A percentile compares a stretch with the other conserved stretches of the same genome.
Conservation (phyloP, 106 monocot species). For the Narthecium ossifragum region DNA sequence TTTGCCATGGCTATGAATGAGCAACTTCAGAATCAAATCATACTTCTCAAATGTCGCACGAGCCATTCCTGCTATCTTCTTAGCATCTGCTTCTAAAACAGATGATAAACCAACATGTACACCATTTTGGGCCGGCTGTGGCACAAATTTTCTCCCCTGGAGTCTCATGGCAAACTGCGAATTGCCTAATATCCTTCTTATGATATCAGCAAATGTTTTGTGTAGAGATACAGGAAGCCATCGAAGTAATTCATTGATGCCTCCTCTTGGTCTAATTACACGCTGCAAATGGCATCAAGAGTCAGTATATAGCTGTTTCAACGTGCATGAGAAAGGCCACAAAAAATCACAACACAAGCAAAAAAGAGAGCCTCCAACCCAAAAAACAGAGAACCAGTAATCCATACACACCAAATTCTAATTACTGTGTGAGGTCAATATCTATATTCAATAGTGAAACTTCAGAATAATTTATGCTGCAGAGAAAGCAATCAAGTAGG, state of each 20-base stretch:
- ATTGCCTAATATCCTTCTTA: slow-evolving; percentile 51
- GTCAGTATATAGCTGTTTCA: too few relatives aligned
- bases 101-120: slow-evolving; percentile 61
- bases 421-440: too few relatives aligned
- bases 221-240: slow-evolving; percentile 89
- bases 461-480: too few relatives aligned
- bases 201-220: slow-evolving; percentile 40
- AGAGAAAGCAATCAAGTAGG: too few relatives aligned
- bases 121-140: slow-evolving; percentile 42
- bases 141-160: slow-evolving; percentile 26
- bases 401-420: too few relatives aligned
- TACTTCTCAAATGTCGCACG: slow-evolving; percentile 94
- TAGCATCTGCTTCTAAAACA: slow-evolving; percentile 86
- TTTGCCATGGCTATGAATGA: too few relatives aligned
- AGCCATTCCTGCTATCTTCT: slow-evolving; percentile 66
- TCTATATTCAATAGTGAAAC: too few relatives aligned
- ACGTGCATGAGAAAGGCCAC: too few relatives aligned
- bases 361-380: not conserved
- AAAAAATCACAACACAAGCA: not conserved
- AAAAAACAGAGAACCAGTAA: too few relatives aligned
- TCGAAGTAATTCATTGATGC: slow-evolving; percentile 79
- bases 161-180: slow-evolving; percentile 30
- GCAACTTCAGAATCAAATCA: too few relatives aligned
- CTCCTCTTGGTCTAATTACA: slow-evolving; percentile 87
- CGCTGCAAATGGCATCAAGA: slow-evolving; percentile 38